Conservation (phyloP, 192 early-diverging fungal genomes). For the Coemansia sp. region DNA sequence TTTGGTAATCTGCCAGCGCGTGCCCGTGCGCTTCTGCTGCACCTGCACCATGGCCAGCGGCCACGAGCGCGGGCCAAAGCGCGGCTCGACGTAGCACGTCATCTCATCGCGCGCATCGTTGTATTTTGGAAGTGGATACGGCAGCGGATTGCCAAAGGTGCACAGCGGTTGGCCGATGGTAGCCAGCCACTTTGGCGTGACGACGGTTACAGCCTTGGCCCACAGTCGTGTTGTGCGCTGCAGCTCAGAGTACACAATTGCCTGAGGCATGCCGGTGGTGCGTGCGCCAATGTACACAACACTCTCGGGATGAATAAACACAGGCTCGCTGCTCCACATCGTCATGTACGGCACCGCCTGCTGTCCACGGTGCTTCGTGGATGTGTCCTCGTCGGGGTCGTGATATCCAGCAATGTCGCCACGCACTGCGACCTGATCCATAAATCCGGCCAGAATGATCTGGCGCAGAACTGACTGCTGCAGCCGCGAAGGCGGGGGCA, state of each 20-base stretch:
- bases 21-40: slow-evolving; percentile 60
- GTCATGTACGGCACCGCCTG: slow-evolving; percentile 61
- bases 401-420: slow-evolving; percentile 69
- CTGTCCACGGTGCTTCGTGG: slow-evolving; percentile 56
- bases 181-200: slow-evolving; percentile 81
- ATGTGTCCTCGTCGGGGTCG: slow-evolving; percentile 38
- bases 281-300: slow-evolving; percentile 56
- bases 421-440: slow-evolving; percentile 89
- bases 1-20: slow-evolving; percentile 63
- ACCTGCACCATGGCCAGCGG: slow-evolving; percentile 67
- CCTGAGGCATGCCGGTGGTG: slow-evolving; percentile 59
- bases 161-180: slow-evolving; percentile 73
- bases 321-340: slow-evolving; percentile 75
- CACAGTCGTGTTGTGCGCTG: slow-evolving; percentile 62
- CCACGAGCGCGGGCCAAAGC: slow-evolving; percentile 73
- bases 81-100: slow-evolving; percentile 62
- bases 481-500: slow-evolving; percentile 64
- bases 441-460: slow-evolving; percentile 82
- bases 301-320: slow-evolving; percentile 73
- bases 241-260: slow-evolving; percentile 73
- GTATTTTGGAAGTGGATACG: slow-evolving; percentile 75
- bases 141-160: slow-evolving; percentile 70
- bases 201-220: slow-evolving; percentile 73
- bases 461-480: slow-evolving; percentile 82
- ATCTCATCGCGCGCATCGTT: slow-evolving; percentile 60